Evolutionary conservation across 1,139 yeast species (phyloP), one percentile per base, ranked within the genome.

Genomic region (Diutina rugosa): DNA sequence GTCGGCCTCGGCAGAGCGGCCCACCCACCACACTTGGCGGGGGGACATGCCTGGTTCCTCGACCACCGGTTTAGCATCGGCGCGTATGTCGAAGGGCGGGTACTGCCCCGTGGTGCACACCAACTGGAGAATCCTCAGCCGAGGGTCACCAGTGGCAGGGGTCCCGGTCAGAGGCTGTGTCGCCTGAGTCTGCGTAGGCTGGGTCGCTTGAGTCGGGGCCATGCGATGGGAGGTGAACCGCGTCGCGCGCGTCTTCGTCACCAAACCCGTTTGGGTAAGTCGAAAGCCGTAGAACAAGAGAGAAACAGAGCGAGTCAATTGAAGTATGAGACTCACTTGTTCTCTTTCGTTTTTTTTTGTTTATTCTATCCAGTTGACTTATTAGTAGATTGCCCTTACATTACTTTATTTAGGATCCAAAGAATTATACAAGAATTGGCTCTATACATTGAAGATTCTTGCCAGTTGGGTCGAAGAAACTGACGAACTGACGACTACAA

Each of bases 1-100:
- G 64, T 89, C 90, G 59, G 86, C 87, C 58, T 88, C 86, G 18
- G 66, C 66, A 59, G 86, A 82, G 59, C 98, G 76, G 0, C 98
- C 98, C 68, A 90, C 84, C 1, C 74, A 66, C 97, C 97, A 91
- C 51, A 72, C 76, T 59, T 73, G 77, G 21, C 53, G 53, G 5
- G 53, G 44, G 9, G 16, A n/a, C 44, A 30, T 7, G 63, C 72
- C 73, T 12, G 14, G 48, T 7, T 26, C 48, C 16, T 26, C 44
- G 32, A 46, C 21, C 16, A 47, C 55, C 58, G 66, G 66, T 38
- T 59, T 59, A 60, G 61, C 56, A 63, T 70, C 65, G 61, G 59
- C 65, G 29, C 53, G 53, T 60, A 73, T 60, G 58, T 80, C 85
- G 55, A 72, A 72, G 53, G 72, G 76, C 8, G 70, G 72, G 59